Base-by-base conservation (phyloP, 1,284 basidiomycete species). In the Ustilago xerochloae region DNA sequence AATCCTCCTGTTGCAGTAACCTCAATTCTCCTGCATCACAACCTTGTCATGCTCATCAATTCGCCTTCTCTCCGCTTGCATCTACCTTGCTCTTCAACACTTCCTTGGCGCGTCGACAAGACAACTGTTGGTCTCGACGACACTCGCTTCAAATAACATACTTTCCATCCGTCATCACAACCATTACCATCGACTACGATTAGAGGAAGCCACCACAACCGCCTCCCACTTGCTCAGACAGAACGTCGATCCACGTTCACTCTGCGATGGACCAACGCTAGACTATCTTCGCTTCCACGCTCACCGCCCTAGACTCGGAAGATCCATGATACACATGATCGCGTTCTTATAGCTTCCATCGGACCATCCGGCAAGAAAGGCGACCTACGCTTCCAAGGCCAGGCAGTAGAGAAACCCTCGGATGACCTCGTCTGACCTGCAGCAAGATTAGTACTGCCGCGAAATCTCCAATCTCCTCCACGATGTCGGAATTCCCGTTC, bases 401-500 rank as follows among this genome's bases (percentile, higher is more conserved):
- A n/a, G n/a, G n/a, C n/a, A n/a, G n/a, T n/a, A n/a, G n/a, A 6
- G 10, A 26, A 22, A n/a, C 24, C 4, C 41, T 43, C 22, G 38
- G 15, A 9, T 2, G 22, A 26, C 41, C 10, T 13, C 12, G 22
- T 24, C 41, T 3, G 9, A 26, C 10, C 7, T 10, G 22, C 9
- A 13, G 8, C 1, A 8, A 20, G 41, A 12, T 15, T n/a, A 28
- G 22, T 24, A 43, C 24, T 20, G 38, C 38, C n/a, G 9, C 18
- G 41, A 33, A 43, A n/a, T n/a, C n/a, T n/a, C n/a, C n/a, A n/a
- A n/a, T n/a, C 41, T 43, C 41, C 22, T 20, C 41, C 13, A 26
- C 18, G 39, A 68, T 69, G 66, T 35, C 66, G n/a, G 52, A 60
- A 6, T 30, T 38, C 1, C 47, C 51, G 2, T n/a, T 36, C 7